Evolutionary conservation across 176 grass and related monocot genomes (phyloP).

Genomic region (Rhynchospora tenuis): DNA sequence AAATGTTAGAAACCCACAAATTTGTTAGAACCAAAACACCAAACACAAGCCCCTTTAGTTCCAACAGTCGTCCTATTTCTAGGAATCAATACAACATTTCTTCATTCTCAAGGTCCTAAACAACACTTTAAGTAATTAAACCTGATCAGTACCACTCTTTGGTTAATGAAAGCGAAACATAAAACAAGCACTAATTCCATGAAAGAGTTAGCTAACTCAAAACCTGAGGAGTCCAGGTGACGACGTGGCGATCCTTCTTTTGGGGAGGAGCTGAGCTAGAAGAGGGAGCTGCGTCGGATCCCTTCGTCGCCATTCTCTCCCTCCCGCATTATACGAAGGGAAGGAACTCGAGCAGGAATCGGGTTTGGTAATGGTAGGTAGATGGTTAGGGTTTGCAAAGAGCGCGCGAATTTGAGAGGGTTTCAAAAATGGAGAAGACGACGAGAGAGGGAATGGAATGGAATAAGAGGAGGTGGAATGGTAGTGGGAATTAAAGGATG

Average conservation of each 20-base stretch:
- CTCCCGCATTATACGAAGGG: slow-evolving; percentile 7
- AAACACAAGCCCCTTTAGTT: background rate
- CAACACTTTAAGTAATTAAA: background rate
- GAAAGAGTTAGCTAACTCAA: background rate
- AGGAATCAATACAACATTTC: background rate
- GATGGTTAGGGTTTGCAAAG: slow-evolving; percentile 2
- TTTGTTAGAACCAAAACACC: background rate
- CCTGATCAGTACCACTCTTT: background rate
- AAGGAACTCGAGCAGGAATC: background rate
- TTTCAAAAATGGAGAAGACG: slow-evolving; percentile 17
- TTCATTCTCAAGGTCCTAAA: background rate
- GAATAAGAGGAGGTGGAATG: background rate
- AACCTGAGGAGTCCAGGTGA: slow-evolving; percentile 78
- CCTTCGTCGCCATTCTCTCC: slow-evolving; percentile 2
- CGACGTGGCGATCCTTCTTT: slow-evolving; percentile 90
- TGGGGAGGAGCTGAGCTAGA: background rate
- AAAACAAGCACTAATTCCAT: background rate
- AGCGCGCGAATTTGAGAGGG: background rate
- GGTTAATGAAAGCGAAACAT: background rate
- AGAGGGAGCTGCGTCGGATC: background rate
- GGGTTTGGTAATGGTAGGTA: background rate
- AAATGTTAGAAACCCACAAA: background rate
- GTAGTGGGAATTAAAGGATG: background rate
- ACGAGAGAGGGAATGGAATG: background rate
- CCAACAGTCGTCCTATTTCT: background rate